These are phyloP conservation scores for Penicillium longicatenatum DNA, from an alignment of 495 filamentous ascomycete species.

Conservation along the genomic window DNA sequence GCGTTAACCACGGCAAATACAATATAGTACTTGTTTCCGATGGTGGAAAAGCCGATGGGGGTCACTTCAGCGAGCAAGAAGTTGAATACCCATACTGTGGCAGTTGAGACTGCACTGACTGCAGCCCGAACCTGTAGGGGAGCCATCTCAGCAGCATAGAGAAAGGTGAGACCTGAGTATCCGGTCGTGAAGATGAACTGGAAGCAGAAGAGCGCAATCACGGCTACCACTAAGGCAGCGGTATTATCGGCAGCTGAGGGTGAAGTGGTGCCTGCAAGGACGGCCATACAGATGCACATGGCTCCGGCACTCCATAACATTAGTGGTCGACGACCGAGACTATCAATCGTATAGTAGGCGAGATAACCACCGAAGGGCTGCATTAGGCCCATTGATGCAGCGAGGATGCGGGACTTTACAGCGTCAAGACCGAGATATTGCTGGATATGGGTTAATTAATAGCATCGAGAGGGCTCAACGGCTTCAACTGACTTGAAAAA, in stretches of 20 bases:
- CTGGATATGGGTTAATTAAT: constrained; percentile 24
- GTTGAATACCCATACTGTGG: constrained; percentile 65
- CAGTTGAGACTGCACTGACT: constrained; percentile 64
- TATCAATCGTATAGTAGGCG: constrained; percentile 77
- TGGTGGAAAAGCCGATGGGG: constrained; percentile 46
- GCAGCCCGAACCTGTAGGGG: constrained; percentile 66
- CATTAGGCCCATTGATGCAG: constrained; percentile 74
- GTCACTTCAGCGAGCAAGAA: constrained; percentile 51
- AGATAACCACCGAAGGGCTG: constrained; percentile 72
- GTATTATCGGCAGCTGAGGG: constrained; percentile 30
- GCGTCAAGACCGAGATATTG: constrained; percentile 61
- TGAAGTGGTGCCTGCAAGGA: constrained; percentile 49
- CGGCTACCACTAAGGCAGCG: constrained; percentile 40
- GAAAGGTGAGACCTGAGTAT: constrained; percentile 69
- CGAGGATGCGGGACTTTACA: constrained; percentile 78
- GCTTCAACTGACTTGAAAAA: constrained; percentile 37
- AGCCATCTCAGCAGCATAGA: constrained; percentile 66
- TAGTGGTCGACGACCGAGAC: constrained; percentile 66
- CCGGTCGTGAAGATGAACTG: constrained; percentile 51
- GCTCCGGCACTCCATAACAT: constrained; percentile 57
- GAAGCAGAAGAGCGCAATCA: constrained; percentile 43
- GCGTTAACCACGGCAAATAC: constrained; percentile 51
- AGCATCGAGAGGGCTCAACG: background rate
- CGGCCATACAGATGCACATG: constrained; percentile 63
- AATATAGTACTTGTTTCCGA: constrained; percentile 51